Evolutionary conservation across 768 basidiomycete species (phyloP), one percentile per base, ranked within the genome.

Genomic region (Trametes maxima): DNA sequence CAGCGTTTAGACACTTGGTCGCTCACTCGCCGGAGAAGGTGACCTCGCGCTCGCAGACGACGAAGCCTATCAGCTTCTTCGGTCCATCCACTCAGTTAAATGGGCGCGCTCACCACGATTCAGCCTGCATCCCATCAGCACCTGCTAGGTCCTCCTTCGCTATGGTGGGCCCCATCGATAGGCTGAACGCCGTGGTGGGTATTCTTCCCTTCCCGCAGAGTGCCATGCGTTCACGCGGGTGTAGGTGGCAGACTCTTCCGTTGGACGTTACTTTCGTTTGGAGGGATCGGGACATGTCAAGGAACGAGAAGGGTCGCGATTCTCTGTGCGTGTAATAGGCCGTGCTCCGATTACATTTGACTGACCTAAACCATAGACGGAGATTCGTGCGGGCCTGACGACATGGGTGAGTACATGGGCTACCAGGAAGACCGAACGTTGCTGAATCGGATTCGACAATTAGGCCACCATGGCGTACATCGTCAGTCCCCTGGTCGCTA

Each of bases 401-500:
- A 92, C 90, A 76, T 92, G 89, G 89, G 89, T 89, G 67, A 70
- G 86, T 63, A 17, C 21, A 10, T 19, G 21, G 22, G 11, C 53
- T 36, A 39, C n/a, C 35, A 22, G 5, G 35, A 5, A 19, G 35
- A 16, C n/a, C 22, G 42, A 25, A 22, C 24, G 21, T 33, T 3
- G 8, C 25, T 40, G 19, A 55, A n/a, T n/a, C 24, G 12, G 2
- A 21, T 1, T 4, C 0, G 19, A 2, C 12, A 1, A 5, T n/a
- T 61, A 90, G 82, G 89, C 88, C 5, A 85, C 89, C 33, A 93
- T 92, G 91, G 87, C 90, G 19, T 92, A 93, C 75, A 92, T 92
- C 60, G 89, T 89, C 59, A 67, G 85, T 68, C 21, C 48, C 25
- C 11, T 8, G 8, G 28, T 8, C 8, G 28, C 4, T 11, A 10